Evolutionary conservation across 2,329 filamentous ascomycete genomes (phyloP).

Genomic region (Zasmidium citrigriseum): DNA sequence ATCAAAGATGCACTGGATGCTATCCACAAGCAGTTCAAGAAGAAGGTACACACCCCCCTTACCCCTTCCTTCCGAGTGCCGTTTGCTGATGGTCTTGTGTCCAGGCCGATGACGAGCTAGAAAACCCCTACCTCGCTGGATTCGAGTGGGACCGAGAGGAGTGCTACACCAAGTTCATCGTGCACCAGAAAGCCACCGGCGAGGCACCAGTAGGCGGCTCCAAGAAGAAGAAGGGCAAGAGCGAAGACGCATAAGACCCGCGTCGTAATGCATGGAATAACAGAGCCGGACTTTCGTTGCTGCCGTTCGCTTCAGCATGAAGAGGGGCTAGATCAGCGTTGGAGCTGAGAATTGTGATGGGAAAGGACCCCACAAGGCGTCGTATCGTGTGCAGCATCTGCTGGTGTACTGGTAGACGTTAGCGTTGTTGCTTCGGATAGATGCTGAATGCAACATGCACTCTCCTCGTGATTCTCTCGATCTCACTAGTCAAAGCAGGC

Average conservation of each 20-base stretch:
- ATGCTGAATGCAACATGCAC: background rate
- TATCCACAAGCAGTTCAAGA: conserved; percentile 95
- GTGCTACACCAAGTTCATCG: conserved; percentile 82
- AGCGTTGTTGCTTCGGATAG: conserved; percentile 1
- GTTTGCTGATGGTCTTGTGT: background rate
- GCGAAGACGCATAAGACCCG: conserved; percentile 29
- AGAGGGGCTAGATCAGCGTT: background rate
- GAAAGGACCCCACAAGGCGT: background rate
- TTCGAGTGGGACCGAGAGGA: conserved; percentile 97
- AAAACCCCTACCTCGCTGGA: conserved; percentile 81
- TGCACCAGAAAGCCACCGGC: conserved; percentile 77
- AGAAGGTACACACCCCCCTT: conserved; percentile 66
- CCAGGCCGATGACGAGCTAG: conserved; percentile 88
- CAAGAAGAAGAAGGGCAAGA: conserved; percentile 62
- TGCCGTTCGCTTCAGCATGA: conserved; percentile 21
- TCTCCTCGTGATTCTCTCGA: too few relatives aligned
- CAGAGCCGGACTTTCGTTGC: conserved; percentile 2
- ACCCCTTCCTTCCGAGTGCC: background rate
- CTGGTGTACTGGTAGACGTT: conserved; percentile 11
- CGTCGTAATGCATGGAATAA: background rate
- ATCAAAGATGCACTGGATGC: conserved; percentile 96
- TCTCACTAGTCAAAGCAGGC: too few relatives aligned
- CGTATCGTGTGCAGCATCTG: conserved; percentile 2
- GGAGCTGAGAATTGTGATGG: background rate
- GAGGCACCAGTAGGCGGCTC: conserved; percentile 52